Evolutionary conservation across 495 filamentous ascomycete genomes (phyloP).

Genomic region (Poronia punctata): DNA sequence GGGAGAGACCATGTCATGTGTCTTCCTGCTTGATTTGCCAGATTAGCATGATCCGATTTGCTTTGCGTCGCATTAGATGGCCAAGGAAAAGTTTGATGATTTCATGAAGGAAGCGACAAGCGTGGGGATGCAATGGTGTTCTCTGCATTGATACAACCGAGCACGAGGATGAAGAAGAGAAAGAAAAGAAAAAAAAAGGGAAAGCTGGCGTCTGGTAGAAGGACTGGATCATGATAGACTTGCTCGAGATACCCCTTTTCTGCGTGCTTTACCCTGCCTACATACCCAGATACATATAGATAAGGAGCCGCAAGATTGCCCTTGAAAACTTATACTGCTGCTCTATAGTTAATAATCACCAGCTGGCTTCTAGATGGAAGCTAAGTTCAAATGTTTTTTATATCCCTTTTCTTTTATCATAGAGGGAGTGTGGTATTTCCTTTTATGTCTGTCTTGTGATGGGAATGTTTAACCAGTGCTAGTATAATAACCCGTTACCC

Average conservation of each 20-base stretch:
- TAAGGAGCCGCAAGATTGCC: no score
- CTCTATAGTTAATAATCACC: no score
- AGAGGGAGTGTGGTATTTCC: no score
- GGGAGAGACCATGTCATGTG: neutral
- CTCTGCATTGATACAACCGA: constrained; percentile 7
- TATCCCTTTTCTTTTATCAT: no score
- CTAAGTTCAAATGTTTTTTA: no score
- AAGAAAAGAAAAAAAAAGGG: no score
- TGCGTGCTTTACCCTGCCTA: constrained; percentile 6
- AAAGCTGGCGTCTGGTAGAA: constrained; percentile 10
- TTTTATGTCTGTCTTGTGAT: no score
- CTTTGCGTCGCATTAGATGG: constrained; percentile 6
- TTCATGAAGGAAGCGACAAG: constrained; percentile 6
- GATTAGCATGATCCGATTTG: constrained; percentile 1
- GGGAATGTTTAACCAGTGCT: neutral
- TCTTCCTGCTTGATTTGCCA: constrained; percentile 1
- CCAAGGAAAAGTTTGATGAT: constrained; percentile 3
- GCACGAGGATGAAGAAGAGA: no score
- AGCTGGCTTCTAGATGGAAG: no score
- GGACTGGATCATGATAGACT: constrained; percentile 7
- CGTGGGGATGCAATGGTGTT: constrained; percentile 2
- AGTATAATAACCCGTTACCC: no score
- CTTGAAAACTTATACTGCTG: no score
- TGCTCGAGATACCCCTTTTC: constrained; percentile 10
- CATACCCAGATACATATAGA: no score